These are phyloP conservation scores for Hymenoscyphus salicellus DNA, from an alignment of 2,329 filamentous ascomycete genomes.

Conservation along the genomic window DNA sequence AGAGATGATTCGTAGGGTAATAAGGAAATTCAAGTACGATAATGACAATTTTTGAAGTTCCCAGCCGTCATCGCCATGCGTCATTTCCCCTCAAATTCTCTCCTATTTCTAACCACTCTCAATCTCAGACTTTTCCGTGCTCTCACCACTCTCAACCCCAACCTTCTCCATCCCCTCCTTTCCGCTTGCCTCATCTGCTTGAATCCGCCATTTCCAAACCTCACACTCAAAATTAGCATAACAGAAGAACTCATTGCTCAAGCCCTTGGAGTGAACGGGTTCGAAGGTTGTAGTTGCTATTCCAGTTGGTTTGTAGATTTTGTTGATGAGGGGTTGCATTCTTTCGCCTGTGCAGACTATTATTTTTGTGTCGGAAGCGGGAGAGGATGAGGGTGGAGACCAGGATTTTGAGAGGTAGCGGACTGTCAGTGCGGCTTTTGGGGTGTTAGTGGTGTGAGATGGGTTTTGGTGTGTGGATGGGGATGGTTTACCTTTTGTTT, in stretches of 20 bases:
- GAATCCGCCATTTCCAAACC: constrained; percentile 43
- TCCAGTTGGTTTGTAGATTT: constrained; percentile 64
- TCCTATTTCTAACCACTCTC: not conserved
- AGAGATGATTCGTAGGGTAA: not conserved
- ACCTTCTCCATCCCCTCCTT: constrained; percentile 39
- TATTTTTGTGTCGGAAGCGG: constrained; percentile 36
- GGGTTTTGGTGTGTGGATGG: not conserved
- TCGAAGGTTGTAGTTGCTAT: constrained; percentile 65
- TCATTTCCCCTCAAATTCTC: not conserved
- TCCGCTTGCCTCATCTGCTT: constrained; percentile 8
- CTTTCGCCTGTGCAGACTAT: constrained; percentile 76
- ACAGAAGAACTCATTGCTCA: constrained; percentile 79
- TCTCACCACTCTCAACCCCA: constrained; percentile 16
- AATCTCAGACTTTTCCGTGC: not conserved
- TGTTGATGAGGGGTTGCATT: constrained; percentile 63
- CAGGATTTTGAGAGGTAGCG: constrained; percentile 63
- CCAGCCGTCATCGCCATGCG: not conserved
- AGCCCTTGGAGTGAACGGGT: constrained; percentile 64
- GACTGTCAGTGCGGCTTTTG: constrained; percentile 65
- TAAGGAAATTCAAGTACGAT: not conserved
- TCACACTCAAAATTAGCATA: constrained; percentile 74
- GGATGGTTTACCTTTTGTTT: constrained; percentile 62
- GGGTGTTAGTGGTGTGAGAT: constrained; percentile 3
- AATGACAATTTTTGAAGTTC: not conserved
- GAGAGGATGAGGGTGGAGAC: constrained; percentile 13